Base-by-base conservation (phyloP, 345 rosid species). In the Gossypium raimondii region DNA sequence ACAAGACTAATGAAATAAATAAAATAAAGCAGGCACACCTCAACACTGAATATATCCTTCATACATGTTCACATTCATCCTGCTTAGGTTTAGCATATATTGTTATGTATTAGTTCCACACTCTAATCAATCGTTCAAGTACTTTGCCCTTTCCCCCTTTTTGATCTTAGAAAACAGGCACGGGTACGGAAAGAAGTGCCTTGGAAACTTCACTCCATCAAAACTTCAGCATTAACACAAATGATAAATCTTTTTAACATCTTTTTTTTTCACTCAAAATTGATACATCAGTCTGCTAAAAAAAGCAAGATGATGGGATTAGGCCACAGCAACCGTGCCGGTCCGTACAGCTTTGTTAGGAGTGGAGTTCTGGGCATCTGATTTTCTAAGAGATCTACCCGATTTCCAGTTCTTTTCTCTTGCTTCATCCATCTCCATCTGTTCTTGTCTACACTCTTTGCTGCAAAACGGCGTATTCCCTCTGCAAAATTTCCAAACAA, bases 401-500 rank as follows among this genome's bases (percentile, higher is more conserved):
- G 93, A 85, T 67, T 79, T 88, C 89, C 81, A 82, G 25, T 74
- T 85, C 84, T 82, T 92, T 71, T 80, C 86, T 20, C 75, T 81
- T 4, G 77, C 63, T 67, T 86, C 96, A 52, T 92, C 98, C 6
- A 77, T 70, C 72, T 92, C 96, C 59, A 93, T 92, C 75, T 86
- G 98, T 69, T 92, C 93, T 81, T 90, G 82, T 50, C 98, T 88
- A 82, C 97, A 93, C 82, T 90, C 94, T 34, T 84, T 82, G 89
- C 92, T 90, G 65, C 94, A 86, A 76, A 90, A 90, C 55, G 95
- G 86, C 2, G 90, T 86, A 78, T 88, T 80, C 52, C 95, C 95
- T 74, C 95, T 88, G 88, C 86, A 81, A 12, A 0, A 53, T 9
- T 45, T 14, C 50, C 45, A 29, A 51, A 2, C 3, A 43, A 59